Base-by-base conservation (phyloP, 257 asterid genomes). In the Solanum ahanhuiri region DNA sequence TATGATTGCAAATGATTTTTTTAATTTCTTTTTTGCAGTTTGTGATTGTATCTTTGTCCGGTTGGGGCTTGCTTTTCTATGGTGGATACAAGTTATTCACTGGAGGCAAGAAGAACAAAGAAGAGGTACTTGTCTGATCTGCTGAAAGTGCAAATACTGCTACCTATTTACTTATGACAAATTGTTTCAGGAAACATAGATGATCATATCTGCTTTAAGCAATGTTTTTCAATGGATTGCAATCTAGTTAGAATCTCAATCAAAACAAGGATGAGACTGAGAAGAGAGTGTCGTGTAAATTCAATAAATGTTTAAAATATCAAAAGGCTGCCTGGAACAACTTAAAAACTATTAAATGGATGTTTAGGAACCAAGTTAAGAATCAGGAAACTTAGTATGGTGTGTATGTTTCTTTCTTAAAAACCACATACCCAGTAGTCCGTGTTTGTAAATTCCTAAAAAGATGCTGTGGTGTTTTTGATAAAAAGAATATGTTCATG, bases 31-130 rank as follows among this genome's bases (percentile, higher is more conserved):
- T 54, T 88, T 83, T 89, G 91, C 91, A 94, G 99, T 93, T 96
- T 88, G 99, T 96, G 88, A 92, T 96, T 83, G 96, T 92, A 77
- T 96, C 98, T 88, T 89, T 94, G 88, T 22, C 97, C 37, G 99
- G 98, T 76, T 96, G 98, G 98, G 94, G 94, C 66, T 87, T 93
- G 90, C 88, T 92, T 73, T 17, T 96, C 84, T 90, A 86, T 41
- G 91, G 96, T 71, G 90, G 89, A 33, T 96, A 94, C 87, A 95
- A 95, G 91, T 43, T 91, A 51, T 95, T 95, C 89, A 63, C 97
- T 2, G 88, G 97, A 57, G 96, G 96, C 93, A 92, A 95, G 91
- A 93, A 94, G 90, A 92, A 86, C 88, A 89, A 89, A 35, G 94
- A 79, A 85, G 96, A 90, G 98, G 98, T 95, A 93, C 60, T 28